These are phyloP conservation scores for Didymella arachidicola DNA, from an alignment of 2,329 filamentous ascomycete genomes.

Conservation along the genomic window DNA sequence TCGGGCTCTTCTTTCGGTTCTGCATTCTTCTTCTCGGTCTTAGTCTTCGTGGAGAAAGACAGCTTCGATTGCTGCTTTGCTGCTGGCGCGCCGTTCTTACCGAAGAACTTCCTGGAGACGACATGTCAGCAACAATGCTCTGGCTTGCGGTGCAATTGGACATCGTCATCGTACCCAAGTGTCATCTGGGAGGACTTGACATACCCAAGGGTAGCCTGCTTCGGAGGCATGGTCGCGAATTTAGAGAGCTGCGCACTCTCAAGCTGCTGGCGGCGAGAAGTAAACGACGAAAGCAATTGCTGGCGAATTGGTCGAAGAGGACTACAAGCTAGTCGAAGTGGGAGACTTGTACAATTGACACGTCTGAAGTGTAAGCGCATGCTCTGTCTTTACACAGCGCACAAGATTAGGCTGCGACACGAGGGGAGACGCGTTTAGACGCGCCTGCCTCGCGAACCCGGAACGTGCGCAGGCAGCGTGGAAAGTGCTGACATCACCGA, in stretches of 20 bases:
- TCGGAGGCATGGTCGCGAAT: constrained; percentile 58
- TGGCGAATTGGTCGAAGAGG: constrained; percentile 16
- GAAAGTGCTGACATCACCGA: constrained; percentile 45
- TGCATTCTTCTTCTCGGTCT: constrained; percentile 52
- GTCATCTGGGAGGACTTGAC: constrained; percentile 77
- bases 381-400: constrained; percentile 32
- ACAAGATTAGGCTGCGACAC: constrained; percentile 26
- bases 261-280: constrained; percentile 13
- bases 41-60: constrained; percentile 68
- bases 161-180: constrained; percentile 67
- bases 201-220: constrained; percentile 89
- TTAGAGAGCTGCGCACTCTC: constrained; percentile 10
- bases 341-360: constrained; percentile 28
- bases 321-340: constrained; percentile 11
- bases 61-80: constrained; percentile 79
- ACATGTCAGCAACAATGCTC: constrained; percentile 19
- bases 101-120: constrained; percentile 80
- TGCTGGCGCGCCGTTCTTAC: constrained; percentile 66
- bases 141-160: background rate
- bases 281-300: constrained; percentile 17
- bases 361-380: constrained; percentile 45
- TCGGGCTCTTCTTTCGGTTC: constrained; percentile 30
- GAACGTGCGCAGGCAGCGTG: constrained; percentile 26
- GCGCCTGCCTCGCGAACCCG: constrained; percentile 27
- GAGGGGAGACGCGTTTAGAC: constrained; percentile 28